phyloP scores from a whole-genome alignment of 83 land plant species.

The Diphasiastrum complanatum region DNA sequence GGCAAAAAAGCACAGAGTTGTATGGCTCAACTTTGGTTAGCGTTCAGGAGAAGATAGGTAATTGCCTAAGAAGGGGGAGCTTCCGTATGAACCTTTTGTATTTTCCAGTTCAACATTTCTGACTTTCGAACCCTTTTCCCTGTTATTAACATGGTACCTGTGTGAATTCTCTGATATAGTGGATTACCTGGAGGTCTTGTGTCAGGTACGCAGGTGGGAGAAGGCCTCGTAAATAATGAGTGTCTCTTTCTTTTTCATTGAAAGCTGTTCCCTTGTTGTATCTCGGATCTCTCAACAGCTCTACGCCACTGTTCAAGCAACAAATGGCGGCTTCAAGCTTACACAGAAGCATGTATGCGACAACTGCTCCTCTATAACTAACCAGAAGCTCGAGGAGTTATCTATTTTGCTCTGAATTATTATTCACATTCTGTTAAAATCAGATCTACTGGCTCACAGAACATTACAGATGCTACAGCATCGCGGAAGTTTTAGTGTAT shows the following conservation, averaged over 20 bases:
- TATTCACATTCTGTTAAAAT: no score
- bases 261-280: constrained; percentile 74
- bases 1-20: neutral
- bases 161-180: neutral
- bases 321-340: no score
- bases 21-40: neutral
- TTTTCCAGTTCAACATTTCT: neutral
- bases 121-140: neutral
- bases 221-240: constrained; percentile 64
- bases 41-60: neutral
- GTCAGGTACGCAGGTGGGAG: constrained; percentile 49
- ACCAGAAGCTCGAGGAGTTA: neutral
- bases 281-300: constrained; percentile 57
- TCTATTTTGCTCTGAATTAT: no score
- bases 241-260: constrained; percentile 59
- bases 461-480: no score
- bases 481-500: no score
- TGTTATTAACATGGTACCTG: neutral
- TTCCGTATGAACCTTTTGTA: neutral
- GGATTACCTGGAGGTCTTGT: constrained; percentile 65
- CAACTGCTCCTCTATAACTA: neutral
- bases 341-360: constrained; percentile 2
- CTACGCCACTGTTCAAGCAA: constrained; percentile 43
- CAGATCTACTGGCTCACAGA: no score
- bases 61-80: no score